Evolutionary conservation across 352 stramenopile genomes (phyloP).

Genomic region (Phytophthora foliorum): DNA sequence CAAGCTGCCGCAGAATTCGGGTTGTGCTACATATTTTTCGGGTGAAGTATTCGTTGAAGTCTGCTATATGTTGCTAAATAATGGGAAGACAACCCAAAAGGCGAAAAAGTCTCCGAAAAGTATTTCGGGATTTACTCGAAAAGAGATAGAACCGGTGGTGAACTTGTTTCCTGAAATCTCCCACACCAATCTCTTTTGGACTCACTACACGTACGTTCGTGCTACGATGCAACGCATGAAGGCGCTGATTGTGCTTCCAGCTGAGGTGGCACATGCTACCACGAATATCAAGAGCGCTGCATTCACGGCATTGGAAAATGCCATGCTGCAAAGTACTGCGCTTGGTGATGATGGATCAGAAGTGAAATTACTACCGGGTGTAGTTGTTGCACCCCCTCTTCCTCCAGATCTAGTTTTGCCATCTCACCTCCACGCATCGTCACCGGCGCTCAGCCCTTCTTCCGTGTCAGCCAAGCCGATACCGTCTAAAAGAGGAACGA

Average conservation of each 20-base stretch:
- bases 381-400: conserved; percentile 7
- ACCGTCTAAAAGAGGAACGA: not conserved
- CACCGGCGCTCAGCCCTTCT: not conserved
- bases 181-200: conserved; percentile 39
- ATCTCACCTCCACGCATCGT: conserved; percentile 8
- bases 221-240: conserved; percentile 46
- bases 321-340: conserved; percentile 22
- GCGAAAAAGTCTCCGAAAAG: conserved; percentile 24
- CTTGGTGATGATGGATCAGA: not conserved
- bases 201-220: conserved; percentile 41
- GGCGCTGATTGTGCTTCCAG: conserved; percentile 33
- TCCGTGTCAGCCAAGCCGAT: not conserved
- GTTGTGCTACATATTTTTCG: conserved; percentile 70
- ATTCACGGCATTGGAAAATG: conserved; percentile 26
- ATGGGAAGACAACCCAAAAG: conserved; percentile 15
- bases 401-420: conserved; percentile 9
- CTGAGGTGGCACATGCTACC: conserved; percentile 8
- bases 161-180: conserved; percentile 34
- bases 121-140: conserved; percentile 19
- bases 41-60: conserved; percentile 72
- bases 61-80: conserved; percentile 43
- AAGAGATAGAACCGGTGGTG: conserved; percentile 39
- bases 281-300: conserved; percentile 24
- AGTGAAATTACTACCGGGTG: not conserved
- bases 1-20: conserved; percentile 39